Evolutionary conservation across 176 grass and related monocot species (phyloP).

Genomic region (Tuctoria greenei): DNA sequence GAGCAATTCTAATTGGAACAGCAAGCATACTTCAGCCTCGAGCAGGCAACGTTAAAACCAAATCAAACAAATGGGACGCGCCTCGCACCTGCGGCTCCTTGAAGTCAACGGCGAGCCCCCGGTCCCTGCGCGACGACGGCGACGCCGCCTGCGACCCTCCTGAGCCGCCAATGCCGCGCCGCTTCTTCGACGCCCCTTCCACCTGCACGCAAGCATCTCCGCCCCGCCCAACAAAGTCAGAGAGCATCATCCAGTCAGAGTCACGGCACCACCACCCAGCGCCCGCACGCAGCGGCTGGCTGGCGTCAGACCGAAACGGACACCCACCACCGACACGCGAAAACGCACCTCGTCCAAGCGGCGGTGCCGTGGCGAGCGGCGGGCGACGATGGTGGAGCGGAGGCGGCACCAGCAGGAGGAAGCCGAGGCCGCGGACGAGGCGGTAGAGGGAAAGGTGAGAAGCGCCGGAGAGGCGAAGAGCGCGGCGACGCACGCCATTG

Average conservation of each 20-base stretch:
- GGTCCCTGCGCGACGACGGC: slow-evolving; percentile 42
- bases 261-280: not conserved
- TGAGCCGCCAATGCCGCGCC: slow-evolving; percentile 38
- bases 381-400: slow-evolving; percentile 42
- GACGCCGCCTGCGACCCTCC: slow-evolving; percentile 41
- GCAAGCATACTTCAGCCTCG: not conserved
- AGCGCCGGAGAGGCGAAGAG: slow-evolving; percentile 46
- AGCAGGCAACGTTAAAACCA: not conserved
- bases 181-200: slow-evolving; percentile 60
- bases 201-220: slow-evolving; percentile 38
- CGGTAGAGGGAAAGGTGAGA: slow-evolving; percentile 29
- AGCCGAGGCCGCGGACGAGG: slow-evolving; percentile 1
- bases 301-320: not conserved
- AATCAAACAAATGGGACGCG: not conserved
- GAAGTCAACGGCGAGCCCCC: slow-evolving; percentile 47
- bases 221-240: not conserved
- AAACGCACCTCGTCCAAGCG: slow-evolving; percentile 49
- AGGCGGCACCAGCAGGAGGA: slow-evolving; percentile 55
- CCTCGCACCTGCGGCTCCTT: slow-evolving; percentile 56
- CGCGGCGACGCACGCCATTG: slow-evolving; percentile 47
- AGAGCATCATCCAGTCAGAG: not conserved
- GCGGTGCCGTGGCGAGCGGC: slow-evolving; percentile 44
- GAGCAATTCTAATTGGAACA: not conserved
- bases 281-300: not conserved
- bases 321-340: not conserved